A percentile compares a stretch with the other conserved stretches of the same genome.
Evolutionary conservation across 2,329 filamentous ascomycete genomes (phyloP).

Genomic region (Aspergillus brunneoviolaceus): DNA sequence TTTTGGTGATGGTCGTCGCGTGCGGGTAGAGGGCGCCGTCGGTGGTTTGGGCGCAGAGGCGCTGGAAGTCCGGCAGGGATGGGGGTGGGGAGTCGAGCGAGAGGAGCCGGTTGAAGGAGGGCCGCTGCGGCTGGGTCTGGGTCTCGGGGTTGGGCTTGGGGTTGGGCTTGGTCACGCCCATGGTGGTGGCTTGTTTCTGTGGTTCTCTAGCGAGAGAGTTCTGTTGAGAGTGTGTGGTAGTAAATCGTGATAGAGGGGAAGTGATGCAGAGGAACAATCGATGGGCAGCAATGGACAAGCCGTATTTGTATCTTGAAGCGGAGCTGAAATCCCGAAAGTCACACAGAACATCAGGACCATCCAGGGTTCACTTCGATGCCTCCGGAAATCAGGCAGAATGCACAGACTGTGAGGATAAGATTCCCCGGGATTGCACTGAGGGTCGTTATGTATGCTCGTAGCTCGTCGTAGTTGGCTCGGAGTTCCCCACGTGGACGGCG

Average conservation of each 20-base stretch:
- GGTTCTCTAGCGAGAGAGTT: too few species aligned
- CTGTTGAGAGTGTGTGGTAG: too few species aligned
- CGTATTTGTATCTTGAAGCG: background rate
- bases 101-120: slow-evolving; percentile 22
- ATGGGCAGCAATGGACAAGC: too few species aligned
- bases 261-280: too few species aligned
- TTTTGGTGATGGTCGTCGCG: slow-evolving; percentile 46
- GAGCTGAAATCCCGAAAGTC: background rate
- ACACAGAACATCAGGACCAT: too few species aligned
- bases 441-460: background rate
- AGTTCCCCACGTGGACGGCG: slow-evolving; percentile 9
- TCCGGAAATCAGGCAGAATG: too few species aligned
- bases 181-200: background rate
- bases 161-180: slow-evolving; percentile 1
- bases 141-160: background rate
- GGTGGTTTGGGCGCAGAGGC: slow-evolving; percentile 45
- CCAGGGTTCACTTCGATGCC: too few species aligned
- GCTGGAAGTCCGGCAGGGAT: slow-evolving; percentile 44
- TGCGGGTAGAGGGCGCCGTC: slow-evolving; percentile 49
- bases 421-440: too few species aligned
- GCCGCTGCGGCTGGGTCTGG: background rate
- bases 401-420: too few species aligned
- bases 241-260: too few species aligned
- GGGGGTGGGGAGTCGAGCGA: slow-evolving; percentile 17
- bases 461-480: too few species aligned